These are phyloP conservation scores for Odontarrhena argentea DNA, from an alignment of 345 rosid species.

Conservation along the genomic window DNA sequence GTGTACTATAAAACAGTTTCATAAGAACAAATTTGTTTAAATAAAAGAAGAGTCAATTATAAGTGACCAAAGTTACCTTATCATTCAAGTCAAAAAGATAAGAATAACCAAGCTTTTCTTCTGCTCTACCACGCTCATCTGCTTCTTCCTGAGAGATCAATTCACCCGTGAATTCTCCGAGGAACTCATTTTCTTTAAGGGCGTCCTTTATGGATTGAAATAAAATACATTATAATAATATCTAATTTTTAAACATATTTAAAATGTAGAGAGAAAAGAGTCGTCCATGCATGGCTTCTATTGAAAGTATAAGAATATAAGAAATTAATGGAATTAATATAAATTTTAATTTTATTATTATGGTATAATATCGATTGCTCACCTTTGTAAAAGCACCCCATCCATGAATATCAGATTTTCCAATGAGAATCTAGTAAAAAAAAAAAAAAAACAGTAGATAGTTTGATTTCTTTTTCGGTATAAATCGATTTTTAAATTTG, in stretches of 20 bases:
- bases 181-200: constrained; percentile 74
- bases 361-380: too few species aligned
- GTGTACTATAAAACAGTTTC: constrained; percentile 17
- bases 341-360: too few species aligned
- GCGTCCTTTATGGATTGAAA: constrained; percentile 52
- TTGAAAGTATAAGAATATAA: too few species aligned
- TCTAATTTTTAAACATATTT: not conserved
- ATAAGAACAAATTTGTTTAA: too few species aligned
- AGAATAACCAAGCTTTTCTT: too few species aligned
- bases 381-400: constrained; percentile 67
- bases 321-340: too few species aligned
- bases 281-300: too few species aligned
- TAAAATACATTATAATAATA: too few species aligned
- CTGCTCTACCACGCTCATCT: constrained; percentile 62
- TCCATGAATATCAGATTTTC: constrained; percentile 79
- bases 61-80: not conserved
- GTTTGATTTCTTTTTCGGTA: not conserved
- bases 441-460: not conserved
- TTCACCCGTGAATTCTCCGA: constrained; percentile 97
- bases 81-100: too few species aligned
- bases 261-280: not conserved
- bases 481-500: not conserved
- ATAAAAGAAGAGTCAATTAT: not conserved
- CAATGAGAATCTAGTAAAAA: constrained; percentile 65
- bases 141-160: constrained; percentile 79